Conservation (phyloP, 1,284 basidiomycete species). For the Hemileia vastatrix region DNA sequence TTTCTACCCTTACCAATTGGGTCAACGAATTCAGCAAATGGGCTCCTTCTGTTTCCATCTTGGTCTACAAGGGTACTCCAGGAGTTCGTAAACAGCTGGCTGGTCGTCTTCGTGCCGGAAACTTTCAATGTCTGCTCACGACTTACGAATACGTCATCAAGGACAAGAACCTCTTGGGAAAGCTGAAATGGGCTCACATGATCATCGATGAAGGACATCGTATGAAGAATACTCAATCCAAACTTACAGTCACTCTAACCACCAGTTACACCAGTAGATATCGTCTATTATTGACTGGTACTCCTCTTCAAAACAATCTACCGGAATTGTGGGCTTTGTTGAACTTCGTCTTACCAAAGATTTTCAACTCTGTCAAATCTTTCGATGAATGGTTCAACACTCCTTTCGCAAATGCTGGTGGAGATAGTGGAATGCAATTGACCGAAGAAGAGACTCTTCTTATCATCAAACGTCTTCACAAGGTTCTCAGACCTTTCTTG, state of each 20-base stretch:
- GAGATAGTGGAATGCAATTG: constrained; percentile 40
- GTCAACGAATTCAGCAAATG: constrained; percentile 44
- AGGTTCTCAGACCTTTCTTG: constrained; percentile 44
- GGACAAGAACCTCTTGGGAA: constrained; percentile 44
- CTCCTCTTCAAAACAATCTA: constrained; percentile 44
- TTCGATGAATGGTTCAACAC: constrained; percentile 46
- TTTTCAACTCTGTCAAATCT: constrained; percentile 45
- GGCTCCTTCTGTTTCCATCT: constrained; percentile 39
- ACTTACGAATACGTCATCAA: constrained; percentile 46
- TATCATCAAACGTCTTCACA: constrained; percentile 45
- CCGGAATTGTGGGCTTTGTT: constrained; percentile 44
- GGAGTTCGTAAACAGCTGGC: constrained; percentile 39
- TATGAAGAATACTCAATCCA: constrained; percentile 45
- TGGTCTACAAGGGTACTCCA: constrained; percentile 43
- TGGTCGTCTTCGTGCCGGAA: no score
- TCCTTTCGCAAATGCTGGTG: constrained; percentile 43
- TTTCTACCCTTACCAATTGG: constrained; percentile 45
- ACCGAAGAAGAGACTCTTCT: constrained; percentile 45
- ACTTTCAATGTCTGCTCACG: constrained; percentile 42
- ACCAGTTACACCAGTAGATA: constrained; percentile 41
- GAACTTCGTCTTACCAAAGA: constrained; percentile 44
- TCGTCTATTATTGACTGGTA: constrained; percentile 42
- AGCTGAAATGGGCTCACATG: constrained; percentile 45
- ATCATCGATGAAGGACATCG: constrained; percentile 45
- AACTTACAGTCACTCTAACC: constrained; percentile 42